These are phyloP conservation scores for Candida tetrigidarum DNA, from an alignment of 1,139 yeast genomes.

Conservation along the genomic window DNA sequence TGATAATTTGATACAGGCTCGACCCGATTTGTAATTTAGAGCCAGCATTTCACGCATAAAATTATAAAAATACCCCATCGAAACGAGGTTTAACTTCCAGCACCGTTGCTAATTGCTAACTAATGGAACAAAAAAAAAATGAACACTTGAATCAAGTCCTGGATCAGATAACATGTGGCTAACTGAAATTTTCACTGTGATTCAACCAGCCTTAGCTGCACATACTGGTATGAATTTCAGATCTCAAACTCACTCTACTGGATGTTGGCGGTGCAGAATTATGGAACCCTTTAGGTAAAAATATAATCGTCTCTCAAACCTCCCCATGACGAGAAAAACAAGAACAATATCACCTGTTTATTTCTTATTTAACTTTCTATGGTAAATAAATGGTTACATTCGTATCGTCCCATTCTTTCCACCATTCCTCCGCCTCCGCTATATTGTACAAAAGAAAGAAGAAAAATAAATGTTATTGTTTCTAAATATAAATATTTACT, in stretches of 20 bases:
- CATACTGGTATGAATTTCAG: too few species aligned
- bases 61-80: neutral
- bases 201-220: too few species aligned
- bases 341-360: too few species aligned
- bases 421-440: neutral
- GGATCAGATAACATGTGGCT: neutral
- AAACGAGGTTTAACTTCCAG: neutral
- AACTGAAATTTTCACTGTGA: too few species aligned
- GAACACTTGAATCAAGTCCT: neutral
- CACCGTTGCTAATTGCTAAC: neutral
- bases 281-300: too few species aligned
- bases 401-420: neutral
- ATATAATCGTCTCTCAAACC: too few species aligned
- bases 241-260: too few species aligned
- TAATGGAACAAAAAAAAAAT: neutral
- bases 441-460: neutral
- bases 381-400: too few species aligned
- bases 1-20: too few species aligned
- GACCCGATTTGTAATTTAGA: neutral
- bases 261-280: too few species aligned
- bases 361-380: too few species aligned
- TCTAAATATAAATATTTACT: neutral
- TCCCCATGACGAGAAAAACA: too few species aligned
- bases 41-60: neutral
- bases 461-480: neutral